Percentiles rank a stretch among this genome's conserved stretches.
Evolutionary conservation across 202 grass and related monocot genomes (phyloP).

Genomic region (Panicum hallii): DNA sequence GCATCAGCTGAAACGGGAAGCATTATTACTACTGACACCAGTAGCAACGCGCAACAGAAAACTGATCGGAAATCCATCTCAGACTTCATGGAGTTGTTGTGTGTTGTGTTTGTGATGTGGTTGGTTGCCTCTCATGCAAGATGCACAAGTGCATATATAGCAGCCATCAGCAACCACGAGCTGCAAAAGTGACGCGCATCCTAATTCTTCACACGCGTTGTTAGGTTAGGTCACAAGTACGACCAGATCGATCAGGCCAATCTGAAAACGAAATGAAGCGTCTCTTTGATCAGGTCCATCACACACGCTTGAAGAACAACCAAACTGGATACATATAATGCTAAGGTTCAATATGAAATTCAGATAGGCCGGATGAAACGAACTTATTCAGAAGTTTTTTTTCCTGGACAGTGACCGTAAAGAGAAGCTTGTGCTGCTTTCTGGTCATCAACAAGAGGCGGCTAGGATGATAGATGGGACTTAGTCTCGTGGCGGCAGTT

Average conservation of each 20-base stretch:
- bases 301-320: neutral
- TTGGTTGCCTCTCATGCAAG: neutral
- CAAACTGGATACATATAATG: neutral
- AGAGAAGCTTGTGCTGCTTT: too few species aligned
- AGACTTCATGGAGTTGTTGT: neutral
- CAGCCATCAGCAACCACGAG: neutral
- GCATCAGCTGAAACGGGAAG: neutral
- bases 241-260: neutral
- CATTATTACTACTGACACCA: neutral
- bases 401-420: neutral
- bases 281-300: neutral
- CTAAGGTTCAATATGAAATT: neutral
- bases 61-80: neutral
- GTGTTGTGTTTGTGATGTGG: neutral
- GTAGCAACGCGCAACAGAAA: neutral
- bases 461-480: too few species aligned
- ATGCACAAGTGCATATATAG: slow-evolving; percentile 3
- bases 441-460: too few species aligned
- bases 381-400: neutral
- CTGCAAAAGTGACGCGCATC: neutral
- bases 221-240: neutral
- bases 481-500: too few species aligned
- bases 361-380: neutral
- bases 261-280: neutral
- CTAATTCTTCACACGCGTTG: neutral